phyloP scores from a whole-genome alignment of 352 stramenopile genomes.

The Globisporangium echinulatum region DNA sequence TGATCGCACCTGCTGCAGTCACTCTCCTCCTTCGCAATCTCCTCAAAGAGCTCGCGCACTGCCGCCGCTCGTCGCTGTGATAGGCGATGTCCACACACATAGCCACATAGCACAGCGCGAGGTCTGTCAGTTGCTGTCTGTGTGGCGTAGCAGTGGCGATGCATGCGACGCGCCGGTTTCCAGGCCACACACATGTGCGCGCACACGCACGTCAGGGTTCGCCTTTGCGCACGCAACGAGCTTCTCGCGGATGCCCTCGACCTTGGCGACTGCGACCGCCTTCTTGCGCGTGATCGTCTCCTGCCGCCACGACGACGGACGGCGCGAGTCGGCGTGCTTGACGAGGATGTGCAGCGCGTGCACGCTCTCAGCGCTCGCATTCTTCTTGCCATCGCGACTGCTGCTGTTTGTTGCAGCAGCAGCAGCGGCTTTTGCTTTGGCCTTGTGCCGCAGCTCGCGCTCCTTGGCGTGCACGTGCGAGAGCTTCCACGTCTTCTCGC shows the following conservation, averaged over 20 bases:
- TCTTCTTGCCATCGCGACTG: slow-evolving; percentile 8
- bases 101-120: no score
- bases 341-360: slow-evolving; percentile 85
- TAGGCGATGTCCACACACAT: background rate
- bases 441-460: slow-evolving; percentile 59
- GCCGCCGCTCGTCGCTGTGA: slow-evolving; percentile 27
- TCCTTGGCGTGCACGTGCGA: slow-evolving; percentile 80
- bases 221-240: slow-evolving; percentile 65
- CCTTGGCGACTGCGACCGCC: slow-evolving; percentile 69
- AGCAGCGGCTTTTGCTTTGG: slow-evolving; percentile 17
- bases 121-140: no score
- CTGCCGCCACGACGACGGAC: slow-evolving; percentile 84
- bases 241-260: slow-evolving; percentile 77
- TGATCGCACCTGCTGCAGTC: slow-evolving; percentile 76
- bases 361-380: slow-evolving; percentile 27
- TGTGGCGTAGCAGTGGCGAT: no score
- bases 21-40: slow-evolving; percentile 84
- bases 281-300: slow-evolving; percentile 86
- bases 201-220: slow-evolving; percentile 40
- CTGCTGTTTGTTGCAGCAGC: background rate
- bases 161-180: background rate
- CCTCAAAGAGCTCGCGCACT: slow-evolving; percentile 70
- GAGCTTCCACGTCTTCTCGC: slow-evolving; percentile 86
- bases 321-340: slow-evolving; percentile 79
- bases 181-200: slow-evolving; percentile 6